A percentile compares a stretch with the other conserved stretches of the same genome.
Conservation (phyloP, 1,284 basidiomycete genomes). For the Cutaneotrichosporon sp. region DNA sequence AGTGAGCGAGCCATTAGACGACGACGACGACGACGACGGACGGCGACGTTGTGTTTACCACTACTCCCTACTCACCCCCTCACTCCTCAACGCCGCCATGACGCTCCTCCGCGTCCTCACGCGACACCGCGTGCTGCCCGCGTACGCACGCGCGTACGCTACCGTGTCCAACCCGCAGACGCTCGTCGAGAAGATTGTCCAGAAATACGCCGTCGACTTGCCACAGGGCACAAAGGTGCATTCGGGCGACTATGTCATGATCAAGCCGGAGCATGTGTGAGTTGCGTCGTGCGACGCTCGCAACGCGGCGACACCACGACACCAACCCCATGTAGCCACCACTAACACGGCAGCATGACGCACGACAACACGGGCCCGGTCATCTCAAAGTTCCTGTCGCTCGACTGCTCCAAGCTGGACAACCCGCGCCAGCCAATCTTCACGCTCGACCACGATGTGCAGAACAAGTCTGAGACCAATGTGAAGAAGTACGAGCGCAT, state of each 20-base stretch:
- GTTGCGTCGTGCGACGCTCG: constrained; percentile 17
- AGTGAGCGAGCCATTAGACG: too few species aligned
- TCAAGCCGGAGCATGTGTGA: constrained; percentile 85
- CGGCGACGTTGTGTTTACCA: too few species aligned
- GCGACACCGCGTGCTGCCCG: background rate
- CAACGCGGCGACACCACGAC: too few species aligned
- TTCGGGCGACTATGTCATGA: constrained; percentile 99
- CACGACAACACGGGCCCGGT: constrained; percentile 98
- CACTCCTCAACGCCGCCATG: background rate
- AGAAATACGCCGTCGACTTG: constrained; percentile 88
- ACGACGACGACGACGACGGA: background rate
- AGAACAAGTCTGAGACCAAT: constrained; percentile 93
- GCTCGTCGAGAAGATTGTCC: constrained; percentile 94
- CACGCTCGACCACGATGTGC: constrained; percentile 96
- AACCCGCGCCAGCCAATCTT: constrained; percentile 77
- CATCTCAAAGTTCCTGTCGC: constrained; percentile 93
- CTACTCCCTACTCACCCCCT: background rate
- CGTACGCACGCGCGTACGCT: constrained; percentile 29
- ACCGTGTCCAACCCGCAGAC: constrained; percentile 62
- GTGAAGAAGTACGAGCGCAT: constrained; percentile 88
- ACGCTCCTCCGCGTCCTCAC: background rate
- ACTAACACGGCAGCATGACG: constrained; percentile 59
- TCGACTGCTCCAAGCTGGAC: constrained; percentile 80
- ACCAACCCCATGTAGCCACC: background rate
- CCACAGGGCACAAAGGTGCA: constrained; percentile 69